These are phyloP conservation scores for Pleurotus eryngii DNA, from an alignment of 768 basidiomycete genomes.

Conservation along the genomic window DNA sequence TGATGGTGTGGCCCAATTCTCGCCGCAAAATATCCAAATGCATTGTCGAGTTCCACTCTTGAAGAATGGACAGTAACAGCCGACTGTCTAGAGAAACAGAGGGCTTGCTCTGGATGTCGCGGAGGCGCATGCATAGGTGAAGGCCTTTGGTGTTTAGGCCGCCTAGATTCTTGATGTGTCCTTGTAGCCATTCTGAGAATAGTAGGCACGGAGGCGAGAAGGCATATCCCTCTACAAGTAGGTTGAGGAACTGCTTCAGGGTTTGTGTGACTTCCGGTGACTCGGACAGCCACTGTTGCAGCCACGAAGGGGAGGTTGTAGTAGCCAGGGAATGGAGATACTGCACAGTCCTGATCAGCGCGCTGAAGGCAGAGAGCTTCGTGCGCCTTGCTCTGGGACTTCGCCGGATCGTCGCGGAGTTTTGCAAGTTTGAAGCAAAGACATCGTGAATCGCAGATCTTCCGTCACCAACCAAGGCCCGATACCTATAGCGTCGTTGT, in stretches of 20 bases:
- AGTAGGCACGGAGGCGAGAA: constrained; percentile 41
- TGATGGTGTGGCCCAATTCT: constrained; percentile 33
- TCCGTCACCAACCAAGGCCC: constrained; percentile 71
- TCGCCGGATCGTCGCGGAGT: constrained; percentile 15
- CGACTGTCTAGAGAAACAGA: not conserved
- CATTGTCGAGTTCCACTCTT: constrained; percentile 9
- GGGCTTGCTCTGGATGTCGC: constrained; percentile 1
- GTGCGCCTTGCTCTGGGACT: constrained; percentile 36
- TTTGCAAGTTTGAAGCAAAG: not conserved
- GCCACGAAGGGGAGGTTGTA: constrained; percentile 27
- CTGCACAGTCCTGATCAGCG: constrained; percentile 28
- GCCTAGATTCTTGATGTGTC: constrained; percentile 15
- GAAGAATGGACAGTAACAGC: not conserved
- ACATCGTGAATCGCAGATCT: constrained; percentile 41
- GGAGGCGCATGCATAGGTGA: not conserved
- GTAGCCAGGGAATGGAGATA: constrained; percentile 45
- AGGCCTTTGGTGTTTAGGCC: constrained; percentile 17
- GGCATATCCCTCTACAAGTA: constrained; percentile 46
- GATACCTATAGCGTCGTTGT: constrained; percentile 51
- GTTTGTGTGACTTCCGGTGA: constrained; percentile 36
- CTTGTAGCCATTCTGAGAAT: constrained; percentile 26
- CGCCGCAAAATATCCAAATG: constrained; percentile 24
- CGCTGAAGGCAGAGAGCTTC: constrained; percentile 42
- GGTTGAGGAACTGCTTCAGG: constrained; percentile 39
- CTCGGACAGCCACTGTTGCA: not conserved